Evolutionary conservation across 192 early-diverging fungal species (phyloP), one percentile per base, ranked within the genome.

Genomic region (Gaertneriomyces semiglobifer): DNA sequence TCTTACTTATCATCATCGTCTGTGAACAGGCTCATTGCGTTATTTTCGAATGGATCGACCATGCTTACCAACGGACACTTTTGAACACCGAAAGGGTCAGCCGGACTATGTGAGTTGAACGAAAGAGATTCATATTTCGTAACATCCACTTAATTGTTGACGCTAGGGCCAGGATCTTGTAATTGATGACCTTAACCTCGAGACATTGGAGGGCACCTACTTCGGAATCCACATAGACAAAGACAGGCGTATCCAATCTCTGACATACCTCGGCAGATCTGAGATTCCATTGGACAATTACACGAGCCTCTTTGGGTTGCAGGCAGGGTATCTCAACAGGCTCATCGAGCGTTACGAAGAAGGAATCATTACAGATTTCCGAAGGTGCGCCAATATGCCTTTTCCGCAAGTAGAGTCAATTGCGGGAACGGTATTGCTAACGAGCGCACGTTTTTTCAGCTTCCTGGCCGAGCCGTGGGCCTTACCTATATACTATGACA

Each of bases 391-490:
- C 20, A 53, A 38, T 59, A 44, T 6, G 47, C n/a, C 11, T 39
- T 50, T 10, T 54, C 33, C 16, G 40, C n/a, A 25, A 10, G 33
- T 14, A 14, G 2, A 0, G 7, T 6, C 12, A 0, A 39, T 2
- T 40, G 50, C 12, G n/a, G 16, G 14, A 8, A 3, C 7, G 0
- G 19, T 60, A 54, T 42, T 25, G 12, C 18, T 56, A 57, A 5
- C 4, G 14, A 9, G 14, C 5, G 57, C 14, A 58, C 25, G 25
- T 33, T 33, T 33, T 33, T 18, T 6, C 54, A 84, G 82, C 33
- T 84, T 78, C 70, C 68, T 84, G 44, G 44, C 54, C 9, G 78
- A 81, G 61, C 63, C 75, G 9, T 84, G 83, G 83, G 83, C 83
- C 4, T 67, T 79, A 25, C 77, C 80, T 0, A 48, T 84, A 12